A percentile compares a stretch with the other conserved stretches of the same genome.
phyloP scores from a whole-genome alignment of 1,284 basidiomycete species.

The Apiotrichum siamense region DNA sequence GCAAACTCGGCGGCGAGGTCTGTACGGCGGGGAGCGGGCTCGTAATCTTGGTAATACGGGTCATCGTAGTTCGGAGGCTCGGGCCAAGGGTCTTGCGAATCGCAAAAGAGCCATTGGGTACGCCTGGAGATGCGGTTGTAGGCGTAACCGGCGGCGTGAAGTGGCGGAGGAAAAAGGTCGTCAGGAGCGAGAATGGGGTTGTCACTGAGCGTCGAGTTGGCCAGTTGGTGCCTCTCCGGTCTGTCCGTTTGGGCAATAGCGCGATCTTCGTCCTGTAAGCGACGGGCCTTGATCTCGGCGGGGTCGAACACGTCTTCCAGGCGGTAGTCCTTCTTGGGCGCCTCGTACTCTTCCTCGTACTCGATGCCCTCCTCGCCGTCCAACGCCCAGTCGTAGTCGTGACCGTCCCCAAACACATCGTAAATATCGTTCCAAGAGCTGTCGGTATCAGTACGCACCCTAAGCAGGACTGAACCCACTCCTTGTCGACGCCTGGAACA shows the following conservation, averaged over 20 bases:
- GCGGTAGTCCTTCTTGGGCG: conserved; percentile 61
- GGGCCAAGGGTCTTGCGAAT: conserved; percentile 25
- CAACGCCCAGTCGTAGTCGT: conserved; percentile 93
- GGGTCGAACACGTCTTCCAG: conserved; percentile 98
- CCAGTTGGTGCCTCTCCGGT: conserved; percentile 94
- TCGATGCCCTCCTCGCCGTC: conserved; percentile 63
- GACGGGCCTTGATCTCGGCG: conserved; percentile 83
- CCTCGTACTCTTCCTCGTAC: conserved; percentile 60
- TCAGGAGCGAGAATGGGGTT: conserved; percentile 61
- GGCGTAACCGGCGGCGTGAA: conserved; percentile 85
- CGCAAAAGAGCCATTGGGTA: conserved; percentile 55
- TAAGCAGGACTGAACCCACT: conserved; percentile 54
- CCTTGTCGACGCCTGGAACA: conserved; percentile 76
- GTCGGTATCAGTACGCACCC: neutral
- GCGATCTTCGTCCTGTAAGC: conserved; percentile 92
- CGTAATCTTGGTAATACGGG: conserved; percentile 43
- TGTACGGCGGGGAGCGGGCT: conserved; percentile 33
- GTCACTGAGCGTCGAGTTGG: conserved; percentile 72
- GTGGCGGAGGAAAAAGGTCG: conserved; percentile 46
- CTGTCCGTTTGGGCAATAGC: conserved; percentile 83
- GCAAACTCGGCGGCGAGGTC: conserved; percentile 67
- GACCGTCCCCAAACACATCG: conserved; percentile 94
- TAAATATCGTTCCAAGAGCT: conserved; percentile 96
- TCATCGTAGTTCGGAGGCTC: conserved; percentile 49
- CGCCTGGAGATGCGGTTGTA: conserved; percentile 73